Base-by-base conservation (phyloP, 345 rosid species). In the Eucalyptus regnans region DNA sequence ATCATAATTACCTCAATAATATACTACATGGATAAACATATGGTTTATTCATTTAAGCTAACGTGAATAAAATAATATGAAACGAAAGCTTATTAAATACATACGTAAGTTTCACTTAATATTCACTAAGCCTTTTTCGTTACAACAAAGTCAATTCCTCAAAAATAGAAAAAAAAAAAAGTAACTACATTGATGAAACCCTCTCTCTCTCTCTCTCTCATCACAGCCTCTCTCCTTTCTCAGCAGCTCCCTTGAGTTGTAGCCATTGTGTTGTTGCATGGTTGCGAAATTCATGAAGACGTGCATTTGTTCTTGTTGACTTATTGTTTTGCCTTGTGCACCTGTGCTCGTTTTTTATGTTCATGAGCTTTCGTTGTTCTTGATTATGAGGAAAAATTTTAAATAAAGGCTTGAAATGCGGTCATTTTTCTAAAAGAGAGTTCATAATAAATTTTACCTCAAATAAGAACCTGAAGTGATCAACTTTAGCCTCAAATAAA, bases 391-490 rank as follows among this genome's bases (percentile, higher is more conserved):
- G 31, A 52, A 25, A 60, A 25, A 12, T 6, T 12, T 60, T 2
- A 60, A 60, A 27, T 60, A 60, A 60, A 7, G 8, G 4, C 33
- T 62, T 62, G 31, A 60, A 27, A 5, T 25, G 3, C 43, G 7
- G 43, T 10, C 2, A 9, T 5, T 58, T 9, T 58, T 12, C 25
- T 8, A 4, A 23, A 58, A 60, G 33, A 6, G 31, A 29, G 17
- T 64, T 29, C 4, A 64, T 3, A 64, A 5, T 64, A 3, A 7
- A 64, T 3, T n/a, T 0, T 64, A 15, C n/a, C 4, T 64, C 5
- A 4, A n/a, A 64, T 15, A 14, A n/a, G 18, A 64, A 16, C 37
- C 2, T 0, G 5, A 2, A 13, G 8, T 64, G 1, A 7, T 1
- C 0, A n/a, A n/a, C 8, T 64, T n/a, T 64, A 64, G 1, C n/a